Evolutionary conservation across 352 stramenopile genomes (phyloP).

Genomic region (Phytophthora chlamydospora): DNA sequence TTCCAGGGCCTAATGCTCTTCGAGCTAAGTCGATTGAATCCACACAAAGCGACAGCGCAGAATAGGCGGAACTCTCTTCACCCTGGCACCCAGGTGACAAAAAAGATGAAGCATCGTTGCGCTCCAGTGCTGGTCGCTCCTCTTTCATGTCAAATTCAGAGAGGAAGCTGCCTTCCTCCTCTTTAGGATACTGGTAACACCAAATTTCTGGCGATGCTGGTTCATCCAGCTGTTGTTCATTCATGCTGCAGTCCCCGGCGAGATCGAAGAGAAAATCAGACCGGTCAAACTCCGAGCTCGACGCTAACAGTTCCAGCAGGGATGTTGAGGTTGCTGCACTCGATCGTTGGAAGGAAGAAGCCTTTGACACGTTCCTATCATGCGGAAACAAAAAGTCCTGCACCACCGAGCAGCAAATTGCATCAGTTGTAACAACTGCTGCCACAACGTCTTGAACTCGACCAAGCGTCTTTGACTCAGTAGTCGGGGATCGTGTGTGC

Average conservation of each 20-base stretch:
- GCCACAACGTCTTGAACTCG: constrained; percentile 32
- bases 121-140: neutral
- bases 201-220: constrained; percentile 13
- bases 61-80: constrained; percentile 16
- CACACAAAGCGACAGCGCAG: constrained; percentile 41
- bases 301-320: constrained; percentile 31
- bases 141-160: neutral
- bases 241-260: neutral
- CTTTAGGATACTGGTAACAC: neutral
- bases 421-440: constrained; percentile 31
- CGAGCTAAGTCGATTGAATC: constrained; percentile 54
- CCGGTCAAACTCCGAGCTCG: constrained; percentile 36
- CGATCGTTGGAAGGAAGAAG: neutral
- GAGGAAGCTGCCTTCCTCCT: constrained; percentile 2
- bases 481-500: neutral
- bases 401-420: constrained; percentile 52
- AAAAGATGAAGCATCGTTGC: neutral
- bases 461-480: neutral
- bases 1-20: constrained; percentile 44
- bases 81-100: neutral
- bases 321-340: constrained; percentile 5
- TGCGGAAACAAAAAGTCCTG: constrained; percentile 43
- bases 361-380: neutral
- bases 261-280: constrained; percentile 1
- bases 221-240: constrained; percentile 4